A percentile compares a stretch with the other conserved stretches of the same genome.
phyloP scores from a whole-genome alignment of 2,329 filamentous ascomycete genomes.

The Ophiosphaerella narmari region DNA sequence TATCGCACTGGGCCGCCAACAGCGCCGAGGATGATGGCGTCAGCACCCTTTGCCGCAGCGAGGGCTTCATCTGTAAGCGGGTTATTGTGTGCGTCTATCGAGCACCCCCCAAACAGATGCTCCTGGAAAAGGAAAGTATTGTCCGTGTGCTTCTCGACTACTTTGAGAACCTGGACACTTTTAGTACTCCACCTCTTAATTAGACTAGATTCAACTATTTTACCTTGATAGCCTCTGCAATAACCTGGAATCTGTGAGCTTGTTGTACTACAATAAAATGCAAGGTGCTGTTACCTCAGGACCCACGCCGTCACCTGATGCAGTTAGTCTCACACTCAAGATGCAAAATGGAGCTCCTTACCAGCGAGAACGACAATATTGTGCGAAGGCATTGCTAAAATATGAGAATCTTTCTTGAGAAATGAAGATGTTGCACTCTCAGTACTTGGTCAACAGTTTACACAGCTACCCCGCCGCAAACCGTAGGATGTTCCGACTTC shows the following conservation, averaged over 20 bases:
- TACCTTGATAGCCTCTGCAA: conserved; percentile 78
- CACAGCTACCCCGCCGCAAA: conserved; percentile 9
- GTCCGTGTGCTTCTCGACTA: conserved; percentile 74
- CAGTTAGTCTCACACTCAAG: conserved; percentile 18
- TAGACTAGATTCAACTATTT: conserved; percentile 51
- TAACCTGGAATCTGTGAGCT: conserved; percentile 62
- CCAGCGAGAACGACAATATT: conserved; percentile 50
- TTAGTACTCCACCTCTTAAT: background rate
- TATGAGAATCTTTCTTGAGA: background rate
- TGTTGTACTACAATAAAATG: background rate
- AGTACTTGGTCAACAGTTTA: background rate
- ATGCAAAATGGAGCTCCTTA: conserved; percentile 19
- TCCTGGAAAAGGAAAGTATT: conserved; percentile 88
- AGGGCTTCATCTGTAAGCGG: conserved; percentile 85
- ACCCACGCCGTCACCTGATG: conserved; percentile 47
- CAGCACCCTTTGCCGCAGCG: conserved; percentile 77
- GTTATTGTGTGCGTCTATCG: conserved; percentile 79
- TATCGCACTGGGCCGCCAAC: conserved; percentile 80
- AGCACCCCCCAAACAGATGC: conserved; percentile 90
- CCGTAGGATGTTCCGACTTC: conserved; percentile 4
- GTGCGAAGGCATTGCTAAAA: conserved; percentile 42
- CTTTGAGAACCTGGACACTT: conserved; percentile 71
- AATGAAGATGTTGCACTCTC: background rate
- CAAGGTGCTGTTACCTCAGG: conserved; percentile 43
- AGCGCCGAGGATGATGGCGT: conserved; percentile 89